A percentile compares a stretch with the other conserved stretches of the same genome.
phyloP scores from a whole-genome alignment of 116 monocot species.

The Dioscorea cayenensis region DNA sequence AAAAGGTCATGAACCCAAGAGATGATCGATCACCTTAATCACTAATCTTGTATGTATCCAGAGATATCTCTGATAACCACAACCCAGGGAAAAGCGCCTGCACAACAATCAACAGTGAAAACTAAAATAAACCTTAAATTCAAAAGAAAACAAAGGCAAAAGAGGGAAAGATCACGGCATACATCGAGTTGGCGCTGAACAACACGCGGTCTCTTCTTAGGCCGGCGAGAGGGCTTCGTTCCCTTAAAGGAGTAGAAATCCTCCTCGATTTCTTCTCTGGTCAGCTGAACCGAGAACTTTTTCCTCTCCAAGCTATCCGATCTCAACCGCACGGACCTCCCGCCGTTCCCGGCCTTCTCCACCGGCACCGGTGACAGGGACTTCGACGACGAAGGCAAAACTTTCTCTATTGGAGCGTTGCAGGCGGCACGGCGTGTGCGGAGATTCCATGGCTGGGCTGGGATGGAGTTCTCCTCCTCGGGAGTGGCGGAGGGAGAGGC shows the following conservation, averaged over 20 bases:
- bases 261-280: constrained; percentile 41
- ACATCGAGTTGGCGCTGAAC: constrained; percentile 40
- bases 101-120: neutral
- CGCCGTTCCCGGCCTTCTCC: constrained; percentile 2
- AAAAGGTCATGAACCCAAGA: neutral
- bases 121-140: neutral
- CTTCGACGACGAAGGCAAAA: neutral
- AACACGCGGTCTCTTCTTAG: constrained; percentile 23
- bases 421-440: constrained; percentile 33
- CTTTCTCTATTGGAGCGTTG: constrained; percentile 15
- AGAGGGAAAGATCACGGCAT: constrained; percentile 2
- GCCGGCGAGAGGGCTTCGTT: constrained; percentile 26
- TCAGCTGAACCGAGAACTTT: constrained; percentile 23
- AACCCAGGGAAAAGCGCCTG: constrained; percentile 41
- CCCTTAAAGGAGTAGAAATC: constrained; percentile 31
- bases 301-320: constrained; percentile 8
- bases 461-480: constrained; percentile 1
- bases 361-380: neutral
- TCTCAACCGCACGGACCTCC: neutral
- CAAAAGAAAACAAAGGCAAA: neutral
- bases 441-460: constrained; percentile 45
- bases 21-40: neutral
- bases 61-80: constrained; percentile 1
- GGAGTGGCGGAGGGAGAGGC: neutral
- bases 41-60: constrained; percentile 1